A percentile compares a stretch with the other conserved stretches of the same genome.
phyloP scores from a whole-genome alignment of 345 rosid genomes.

The Barbarea vulgaris region DNA sequence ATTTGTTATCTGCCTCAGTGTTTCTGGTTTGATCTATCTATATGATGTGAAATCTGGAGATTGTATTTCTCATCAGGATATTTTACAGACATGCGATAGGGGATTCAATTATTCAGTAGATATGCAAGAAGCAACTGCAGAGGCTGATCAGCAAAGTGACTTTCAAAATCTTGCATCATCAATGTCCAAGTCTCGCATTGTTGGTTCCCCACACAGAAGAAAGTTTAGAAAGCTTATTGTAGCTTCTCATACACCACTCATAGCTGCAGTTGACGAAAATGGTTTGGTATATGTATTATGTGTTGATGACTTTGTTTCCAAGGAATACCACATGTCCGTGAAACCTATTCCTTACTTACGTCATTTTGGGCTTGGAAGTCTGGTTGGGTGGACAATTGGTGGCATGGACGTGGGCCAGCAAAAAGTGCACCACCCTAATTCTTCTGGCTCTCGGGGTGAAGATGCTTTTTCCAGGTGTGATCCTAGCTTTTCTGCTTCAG shows the following conservation, averaged over 20 bases:
- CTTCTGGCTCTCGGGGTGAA: conserved; percentile 28
- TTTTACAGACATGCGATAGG: conserved; percentile 54
- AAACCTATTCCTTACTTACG: conserved; percentile 56
- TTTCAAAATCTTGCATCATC: conserved; percentile 41
- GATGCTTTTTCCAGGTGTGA: conserved; percentile 35
- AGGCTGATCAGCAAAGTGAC: conserved; percentile 38
- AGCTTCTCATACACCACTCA: conserved; percentile 68
- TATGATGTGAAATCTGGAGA: conserved; percentile 70
- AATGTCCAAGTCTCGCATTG: conserved; percentile 36
- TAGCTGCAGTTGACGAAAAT: conserved; percentile 81
- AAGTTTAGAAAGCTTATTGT: conserved; percentile 71
- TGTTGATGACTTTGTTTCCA: conserved; percentile 55
- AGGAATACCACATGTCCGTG: conserved; percentile 38
- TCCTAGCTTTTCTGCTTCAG: conserved; percentile 31
- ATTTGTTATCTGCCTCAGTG: conserved; percentile 83
- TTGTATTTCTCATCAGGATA: conserved; percentile 61
- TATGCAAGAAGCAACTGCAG: conserved; percentile 38
- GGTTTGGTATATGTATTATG: conserved; percentile 65
- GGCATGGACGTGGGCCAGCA: conserved; percentile 68
- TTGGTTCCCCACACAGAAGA: conserved; percentile 43
- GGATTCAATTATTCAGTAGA: conserved; percentile 45
- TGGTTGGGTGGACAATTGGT: conserved; percentile 76
- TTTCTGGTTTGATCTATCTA: conserved; percentile 64
- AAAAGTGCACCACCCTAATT: conserved; percentile 37
- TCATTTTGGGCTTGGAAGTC: conserved; percentile 61